Evolutionary conservation across 768 basidiomycete genomes (phyloP).

Genomic region (Pisolithus albus): DNA sequence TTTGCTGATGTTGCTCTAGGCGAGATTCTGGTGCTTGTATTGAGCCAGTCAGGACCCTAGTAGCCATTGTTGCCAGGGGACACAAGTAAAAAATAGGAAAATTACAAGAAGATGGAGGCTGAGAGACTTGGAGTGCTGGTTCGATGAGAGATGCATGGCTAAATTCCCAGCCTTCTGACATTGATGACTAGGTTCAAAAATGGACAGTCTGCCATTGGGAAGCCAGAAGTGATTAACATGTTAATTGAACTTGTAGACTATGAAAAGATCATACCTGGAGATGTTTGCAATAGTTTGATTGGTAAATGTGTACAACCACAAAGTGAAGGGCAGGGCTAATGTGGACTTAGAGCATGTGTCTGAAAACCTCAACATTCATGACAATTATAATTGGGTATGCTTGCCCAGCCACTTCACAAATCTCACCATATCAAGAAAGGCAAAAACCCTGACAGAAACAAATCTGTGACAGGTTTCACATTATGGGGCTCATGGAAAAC

Average conservation of each 20-base stretch:
- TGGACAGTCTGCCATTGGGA: neutral
- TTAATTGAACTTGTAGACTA: neutral
- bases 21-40: neutral
- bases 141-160: neutral
- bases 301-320: neutral
- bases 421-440: neutral
- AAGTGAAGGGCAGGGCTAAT: neutral
- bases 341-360: neutral
- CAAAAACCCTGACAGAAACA: neutral
- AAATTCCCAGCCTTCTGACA: conserved; percentile 2
- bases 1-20: neutral
- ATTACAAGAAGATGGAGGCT: neutral
- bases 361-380: conserved; percentile 2
- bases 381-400: neutral
- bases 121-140: no score
- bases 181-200: neutral
- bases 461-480: no score
- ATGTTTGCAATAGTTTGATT: neutral
- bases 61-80: no score
- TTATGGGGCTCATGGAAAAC: neutral
- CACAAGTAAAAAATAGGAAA: neutral
- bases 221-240: neutral
- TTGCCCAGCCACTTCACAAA: neutral
- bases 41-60: neutral
- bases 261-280: neutral